These are phyloP conservation scores for Jamesozyma hellenica DNA, from an alignment of 805 yeast genomes.

Conservation along the genomic window DNA sequence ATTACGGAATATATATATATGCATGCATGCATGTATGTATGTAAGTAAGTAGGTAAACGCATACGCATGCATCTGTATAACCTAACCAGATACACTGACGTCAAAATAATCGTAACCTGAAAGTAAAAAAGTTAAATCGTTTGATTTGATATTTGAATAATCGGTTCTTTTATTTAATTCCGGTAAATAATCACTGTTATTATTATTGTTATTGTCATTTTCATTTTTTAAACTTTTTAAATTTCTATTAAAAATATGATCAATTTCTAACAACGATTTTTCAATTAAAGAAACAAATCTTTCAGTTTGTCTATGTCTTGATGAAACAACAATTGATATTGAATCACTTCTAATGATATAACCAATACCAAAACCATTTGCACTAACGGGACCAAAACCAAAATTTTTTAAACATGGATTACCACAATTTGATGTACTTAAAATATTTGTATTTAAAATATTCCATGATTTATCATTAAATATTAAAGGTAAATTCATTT, in stretches of 20 bases:
- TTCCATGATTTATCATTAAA: conserved; percentile 88
- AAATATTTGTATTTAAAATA: conserved; percentile 63
- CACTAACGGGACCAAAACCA: conserved; percentile 86
- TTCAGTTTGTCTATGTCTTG: conserved; percentile 80
- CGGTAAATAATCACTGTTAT: conserved; percentile 4
- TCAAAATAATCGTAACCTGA: conserved; percentile 89
- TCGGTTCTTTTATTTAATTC: conserved; percentile 4
- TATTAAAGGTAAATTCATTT: conserved; percentile 49
- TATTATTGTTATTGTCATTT: background rate
- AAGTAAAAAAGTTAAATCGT: conserved; percentile 35
- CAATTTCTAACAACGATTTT: conserved; percentile 50
- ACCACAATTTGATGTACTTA: conserved; percentile 85
- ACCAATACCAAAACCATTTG: conserved; percentile 90
- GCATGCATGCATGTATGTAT: no score
- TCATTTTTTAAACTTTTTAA: background rate
- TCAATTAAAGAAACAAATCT: conserved; percentile 62
- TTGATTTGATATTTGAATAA: conserved; percentile 19
- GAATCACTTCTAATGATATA: conserved; percentile 77
- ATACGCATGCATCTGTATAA: no score
- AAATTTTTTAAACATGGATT: conserved; percentile 78
- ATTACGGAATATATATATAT: no score
- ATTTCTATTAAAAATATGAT: conserved; percentile 37
- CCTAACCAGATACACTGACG: conserved; percentile 24
- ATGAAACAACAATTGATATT: conserved; percentile 70
- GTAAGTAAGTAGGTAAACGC: no score